Conservation (phyloP, 106 monocot genomes). For the Dendrobium officinale region DNA sequence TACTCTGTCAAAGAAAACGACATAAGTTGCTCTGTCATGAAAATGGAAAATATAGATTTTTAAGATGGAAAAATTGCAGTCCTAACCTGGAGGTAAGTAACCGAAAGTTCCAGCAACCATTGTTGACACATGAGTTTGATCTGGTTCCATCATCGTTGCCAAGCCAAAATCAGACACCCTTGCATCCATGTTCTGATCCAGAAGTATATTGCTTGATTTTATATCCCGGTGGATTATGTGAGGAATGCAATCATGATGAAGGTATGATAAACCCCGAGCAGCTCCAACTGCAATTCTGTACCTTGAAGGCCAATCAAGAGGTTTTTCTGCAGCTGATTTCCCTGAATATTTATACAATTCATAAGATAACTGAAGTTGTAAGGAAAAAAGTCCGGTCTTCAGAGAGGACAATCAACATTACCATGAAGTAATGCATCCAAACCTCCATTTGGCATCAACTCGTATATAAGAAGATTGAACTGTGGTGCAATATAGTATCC, state of each 20-base stretch:
- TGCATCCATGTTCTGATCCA: slow-evolving; percentile 80
- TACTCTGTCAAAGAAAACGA: slow-evolving; percentile 40
- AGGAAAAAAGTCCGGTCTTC: not conserved
- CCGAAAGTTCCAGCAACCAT: slow-evolving; percentile 84
- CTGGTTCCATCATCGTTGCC: slow-evolving; percentile 61
- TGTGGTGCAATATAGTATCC: slow-evolving; percentile 66
- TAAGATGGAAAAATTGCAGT: not conserved
- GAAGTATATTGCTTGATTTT: slow-evolving; percentile 87
- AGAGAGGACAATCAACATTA: slow-evolving; percentile 6
- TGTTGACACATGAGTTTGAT: slow-evolving; percentile 70
- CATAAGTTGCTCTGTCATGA: not conserved
- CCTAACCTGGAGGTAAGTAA: slow-evolving; percentile 73
- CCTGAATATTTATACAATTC: slow-evolving; percentile 18
- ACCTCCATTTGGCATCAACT: slow-evolving; percentile 84
- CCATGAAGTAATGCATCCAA: slow-evolving; percentile 66
- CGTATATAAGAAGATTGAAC: slow-evolving; percentile 83
- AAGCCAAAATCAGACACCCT: slow-evolving; percentile 84
- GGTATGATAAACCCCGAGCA: slow-evolving; percentile 71
- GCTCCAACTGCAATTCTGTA: slow-evolving; percentile 62
- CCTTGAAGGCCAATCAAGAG: slow-evolving; percentile 62
- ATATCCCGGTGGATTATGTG: slow-evolving; percentile 90
- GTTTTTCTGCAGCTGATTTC: slow-evolving; percentile 29
- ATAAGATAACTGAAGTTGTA: not conserved
- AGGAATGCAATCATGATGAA: slow-evolving; percentile 85
- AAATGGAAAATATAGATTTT: not conserved